Base-by-base conservation (phyloP, 2,329 filamentous ascomycete genomes). In the Verticillium longisporum region DNA sequence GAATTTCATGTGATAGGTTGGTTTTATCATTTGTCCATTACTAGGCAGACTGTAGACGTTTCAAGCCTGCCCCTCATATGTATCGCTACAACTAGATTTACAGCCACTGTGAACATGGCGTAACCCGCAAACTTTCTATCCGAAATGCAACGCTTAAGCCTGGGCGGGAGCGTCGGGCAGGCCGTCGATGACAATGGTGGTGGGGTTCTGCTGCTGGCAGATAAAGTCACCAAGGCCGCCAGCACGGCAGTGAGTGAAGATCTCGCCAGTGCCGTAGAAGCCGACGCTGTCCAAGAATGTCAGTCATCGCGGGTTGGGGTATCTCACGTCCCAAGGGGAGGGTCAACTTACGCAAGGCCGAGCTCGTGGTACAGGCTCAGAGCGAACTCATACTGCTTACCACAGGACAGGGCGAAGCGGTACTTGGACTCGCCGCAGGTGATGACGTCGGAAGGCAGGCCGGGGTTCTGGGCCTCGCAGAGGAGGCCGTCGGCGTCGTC, bases 361-460 rank as follows among this genome's bases (percentile, higher is more conserved):
- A 66, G 56, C 62, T 68, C 65, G 55, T 69, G 65, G 64, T 68
- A 69, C 38, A 69, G 59, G 21, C 61, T 60, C n/a, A 69, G 64
- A 55, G 59, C 60, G 34, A 64, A 69, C 32, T 66, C 66, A 9
- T 55, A 33, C 50, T 60, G 55, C 0, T 60, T 31, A 32, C 67
- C 68, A 3, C 59, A 36, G 31, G 61, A 50, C 33, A 73, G 58
- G 18, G 56, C 57, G 68, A 73, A 73, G 55, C 68, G 61, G 67
- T 73, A 73, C 62, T 66, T 66, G 64, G 63, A 64, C 10, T 66
- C 66, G 59, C 66, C 67, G 66, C 70, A 72, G 57, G 64, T 64
- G 55, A 67, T 58, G 54, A 67, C 61, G 31, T 64, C 57, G 58
- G 64, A 66, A 33, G 68, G 70, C 36, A 69, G 60, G 13, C 1